Percentiles rank a stretch among this genome's conserved stretches.
Conservation (phyloP, 2,329 filamentous ascomycete species). For the Neopestalotiopsis clavispora region DNA sequence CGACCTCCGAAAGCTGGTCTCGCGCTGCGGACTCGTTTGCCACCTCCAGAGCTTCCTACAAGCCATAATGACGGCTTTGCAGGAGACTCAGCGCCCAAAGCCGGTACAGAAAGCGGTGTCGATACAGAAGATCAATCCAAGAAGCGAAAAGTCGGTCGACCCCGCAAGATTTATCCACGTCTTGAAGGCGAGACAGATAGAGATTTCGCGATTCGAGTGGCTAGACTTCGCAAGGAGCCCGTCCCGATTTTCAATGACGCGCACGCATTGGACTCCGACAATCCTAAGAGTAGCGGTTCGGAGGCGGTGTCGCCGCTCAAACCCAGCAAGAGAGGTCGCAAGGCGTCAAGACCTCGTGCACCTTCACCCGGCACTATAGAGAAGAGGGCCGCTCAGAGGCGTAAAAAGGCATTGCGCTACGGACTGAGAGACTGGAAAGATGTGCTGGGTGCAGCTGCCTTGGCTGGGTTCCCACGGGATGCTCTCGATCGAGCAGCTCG, state of each 20-base stretch:
- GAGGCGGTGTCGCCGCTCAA: slow-evolving; percentile 8
- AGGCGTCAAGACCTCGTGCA: slow-evolving; percentile 6
- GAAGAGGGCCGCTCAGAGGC: neutral
- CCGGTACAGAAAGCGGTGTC: neutral
- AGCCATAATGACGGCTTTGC: neutral
- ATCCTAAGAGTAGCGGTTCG: neutral
- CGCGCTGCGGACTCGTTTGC: neutral
- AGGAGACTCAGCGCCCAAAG: neutral
- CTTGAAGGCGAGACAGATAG: slow-evolving; percentile 50
- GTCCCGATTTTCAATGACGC: slow-evolving; percentile 32
- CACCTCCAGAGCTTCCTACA: neutral
- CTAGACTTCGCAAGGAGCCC: slow-evolving; percentile 43
- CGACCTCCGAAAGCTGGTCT: slow-evolving; percentile 24
- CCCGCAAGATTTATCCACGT: slow-evolving; percentile 43
- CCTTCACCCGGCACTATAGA: neutral
- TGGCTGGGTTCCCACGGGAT: slow-evolving; percentile 70
- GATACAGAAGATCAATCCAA: neutral
- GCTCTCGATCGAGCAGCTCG: slow-evolving; percentile 72
- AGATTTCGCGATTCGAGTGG: slow-evolving; percentile 53
- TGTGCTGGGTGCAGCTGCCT: slow-evolving; percentile 76
- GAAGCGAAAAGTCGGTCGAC: slow-evolving; percentile 41
- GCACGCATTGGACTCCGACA: neutral
- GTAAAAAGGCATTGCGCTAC: slow-evolving; percentile 26
- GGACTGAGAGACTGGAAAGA: slow-evolving; percentile 80
- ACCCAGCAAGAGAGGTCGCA: neutral